Percentiles rank a stretch among this genome's conserved stretches.
phyloP scores from a whole-genome alignment of 2,329 filamentous ascomycete genomes.

The Colletotrichum sublineola region DNA sequence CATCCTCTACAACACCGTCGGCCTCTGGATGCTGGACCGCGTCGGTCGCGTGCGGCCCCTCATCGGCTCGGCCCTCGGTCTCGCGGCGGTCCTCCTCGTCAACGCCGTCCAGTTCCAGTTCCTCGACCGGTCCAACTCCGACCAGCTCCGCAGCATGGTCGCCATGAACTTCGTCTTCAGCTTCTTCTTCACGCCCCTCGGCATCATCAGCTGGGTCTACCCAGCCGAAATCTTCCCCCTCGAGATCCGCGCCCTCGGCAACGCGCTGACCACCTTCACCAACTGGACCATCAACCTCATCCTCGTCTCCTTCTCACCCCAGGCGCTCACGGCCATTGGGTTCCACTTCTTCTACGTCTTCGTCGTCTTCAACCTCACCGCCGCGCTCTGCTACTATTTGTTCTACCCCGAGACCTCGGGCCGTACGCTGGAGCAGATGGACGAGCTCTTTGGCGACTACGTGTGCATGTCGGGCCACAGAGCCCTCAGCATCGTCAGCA shows the following conservation, averaged over 20 bases:
- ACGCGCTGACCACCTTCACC: constrained; percentile 48
- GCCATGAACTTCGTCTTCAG: constrained; percentile 54
- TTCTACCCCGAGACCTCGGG: constrained; percentile 53
- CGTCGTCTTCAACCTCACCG: constrained; percentile 46
- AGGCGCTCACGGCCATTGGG: constrained; percentile 56
- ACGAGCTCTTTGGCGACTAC: constrained; percentile 51
- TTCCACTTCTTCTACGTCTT: constrained; percentile 60
- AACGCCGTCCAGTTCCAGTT: constrained; percentile 49
- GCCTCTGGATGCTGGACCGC: constrained; percentile 60
- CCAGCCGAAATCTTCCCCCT: constrained; percentile 57
- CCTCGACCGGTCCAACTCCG: constrained; percentile 45
- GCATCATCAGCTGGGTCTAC: constrained; percentile 59
- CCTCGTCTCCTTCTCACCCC: constrained; percentile 63
- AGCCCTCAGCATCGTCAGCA: not conserved
- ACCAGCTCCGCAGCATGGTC: constrained; percentile 49
- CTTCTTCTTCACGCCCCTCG: constrained; percentile 50
- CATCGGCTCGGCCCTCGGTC: constrained; percentile 54
- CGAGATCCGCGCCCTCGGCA: constrained; percentile 49
- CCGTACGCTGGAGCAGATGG: constrained; percentile 52
- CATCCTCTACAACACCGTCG: constrained; percentile 61
- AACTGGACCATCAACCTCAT: constrained; percentile 56
- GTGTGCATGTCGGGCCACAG: constrained; percentile 20
- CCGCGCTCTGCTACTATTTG: constrained; percentile 44
- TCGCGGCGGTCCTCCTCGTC: constrained; percentile 47
- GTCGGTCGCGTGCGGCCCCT: constrained; percentile 63